phyloP scores from a whole-genome alignment of 2,329 filamentous ascomycete species.

The Lasiodiplodia citricola region DNA sequence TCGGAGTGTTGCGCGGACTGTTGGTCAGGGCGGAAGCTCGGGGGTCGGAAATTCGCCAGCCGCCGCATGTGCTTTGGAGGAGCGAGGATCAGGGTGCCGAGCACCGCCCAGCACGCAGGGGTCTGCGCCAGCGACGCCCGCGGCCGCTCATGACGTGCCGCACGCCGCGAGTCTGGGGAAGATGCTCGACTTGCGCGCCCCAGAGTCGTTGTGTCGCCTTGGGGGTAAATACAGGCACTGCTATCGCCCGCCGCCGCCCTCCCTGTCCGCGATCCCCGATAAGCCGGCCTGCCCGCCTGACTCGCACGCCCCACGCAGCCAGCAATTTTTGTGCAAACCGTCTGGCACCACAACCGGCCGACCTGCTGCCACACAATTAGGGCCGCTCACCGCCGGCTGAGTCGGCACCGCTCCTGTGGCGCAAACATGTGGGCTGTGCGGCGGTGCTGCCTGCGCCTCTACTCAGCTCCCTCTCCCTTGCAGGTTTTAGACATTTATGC shows the following conservation, averaged over 20 bases:
- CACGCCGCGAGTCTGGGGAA: slow-evolving; percentile 10
- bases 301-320: slow-evolving; percentile 11
- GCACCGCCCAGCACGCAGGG: slow-evolving; percentile 19
- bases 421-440: neutral
- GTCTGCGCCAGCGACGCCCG: neutral
- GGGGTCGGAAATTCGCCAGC: slow-evolving; percentile 8
- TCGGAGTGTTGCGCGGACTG: slow-evolving; percentile 11
- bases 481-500: neutral
- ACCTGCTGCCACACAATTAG: neutral
- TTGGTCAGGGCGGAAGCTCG: slow-evolving; percentile 21
- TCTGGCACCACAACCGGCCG: slow-evolving; percentile 3
- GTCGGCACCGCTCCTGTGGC: slow-evolving; percentile 10
- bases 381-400: slow-evolving; percentile 1
- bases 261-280: neutral
- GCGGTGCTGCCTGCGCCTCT: neutral
- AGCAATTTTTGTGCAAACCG: neutral
- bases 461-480: neutral
- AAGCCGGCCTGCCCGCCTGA: slow-evolving; percentile 11
- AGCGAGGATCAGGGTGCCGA: slow-evolving; percentile 14
- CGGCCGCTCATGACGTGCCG: neutral
- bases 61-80: neutral
- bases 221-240: too few relatives aligned
- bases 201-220: neutral
- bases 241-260: neutral
- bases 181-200: neutral